Conservation (phyloP, 805 yeast genomes). For the Metschnikowia matae region DNA sequence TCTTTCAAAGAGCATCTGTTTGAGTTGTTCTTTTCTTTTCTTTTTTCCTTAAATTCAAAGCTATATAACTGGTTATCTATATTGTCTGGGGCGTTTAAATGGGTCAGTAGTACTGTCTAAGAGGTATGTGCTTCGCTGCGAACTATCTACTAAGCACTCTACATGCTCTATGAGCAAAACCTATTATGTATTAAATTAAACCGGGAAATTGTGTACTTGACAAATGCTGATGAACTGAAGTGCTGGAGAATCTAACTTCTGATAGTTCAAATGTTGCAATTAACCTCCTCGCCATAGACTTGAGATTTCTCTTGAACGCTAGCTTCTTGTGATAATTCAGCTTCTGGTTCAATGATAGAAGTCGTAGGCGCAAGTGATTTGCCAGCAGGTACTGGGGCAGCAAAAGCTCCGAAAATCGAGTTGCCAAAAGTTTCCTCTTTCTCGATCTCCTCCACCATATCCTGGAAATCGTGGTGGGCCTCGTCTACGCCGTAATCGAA, state of each 20-base stretch:
- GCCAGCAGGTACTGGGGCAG: constrained; percentile 1
- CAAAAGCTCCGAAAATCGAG: constrained; percentile 1
- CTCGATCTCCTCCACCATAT: constrained; percentile 5
- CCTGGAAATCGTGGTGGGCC: constrained; percentile 13
- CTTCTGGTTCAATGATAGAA: neutral
- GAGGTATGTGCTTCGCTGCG: no score
- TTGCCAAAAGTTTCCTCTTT: neutral
- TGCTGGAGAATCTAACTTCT: neutral
- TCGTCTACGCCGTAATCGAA: constrained; percentile 41
- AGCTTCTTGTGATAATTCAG: neutral
- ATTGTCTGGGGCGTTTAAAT: no score
- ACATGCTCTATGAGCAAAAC: neutral
- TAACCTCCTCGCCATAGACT: constrained; percentile 2
- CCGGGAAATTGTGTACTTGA: neutral
- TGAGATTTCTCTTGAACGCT: neutral
- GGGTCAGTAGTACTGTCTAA: no score
- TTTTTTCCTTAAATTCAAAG: no score
- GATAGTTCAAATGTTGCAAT: neutral
- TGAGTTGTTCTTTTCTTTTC: no score
- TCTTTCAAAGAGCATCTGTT: no score
- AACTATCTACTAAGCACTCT: no score
- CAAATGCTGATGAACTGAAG: neutral
- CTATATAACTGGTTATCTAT: no score
- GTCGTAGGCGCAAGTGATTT: neutral
- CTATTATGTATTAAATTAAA: neutral